Evolutionary conservation across 371 early-diverging fungal genomes (phyloP), one percentile per base, ranked within the genome.

Genomic region (Batrachochytrium dendrobatidis): DNA sequence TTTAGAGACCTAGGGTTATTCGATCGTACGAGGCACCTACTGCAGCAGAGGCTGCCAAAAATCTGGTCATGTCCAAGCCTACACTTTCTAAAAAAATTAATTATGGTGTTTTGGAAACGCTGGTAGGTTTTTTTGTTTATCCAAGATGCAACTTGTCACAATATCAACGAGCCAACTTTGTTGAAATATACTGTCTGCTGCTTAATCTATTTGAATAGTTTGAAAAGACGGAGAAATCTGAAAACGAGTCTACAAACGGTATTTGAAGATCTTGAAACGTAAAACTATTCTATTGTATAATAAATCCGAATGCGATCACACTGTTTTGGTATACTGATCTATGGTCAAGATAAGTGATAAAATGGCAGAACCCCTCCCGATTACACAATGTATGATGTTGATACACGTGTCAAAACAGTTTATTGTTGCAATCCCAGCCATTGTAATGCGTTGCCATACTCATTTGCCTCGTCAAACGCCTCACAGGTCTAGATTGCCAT

Each of bases 81-180:
- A 67, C 86, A 49, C 67, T 91, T 49, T 94, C 94, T 1, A 90
- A 88, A 59, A 94, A 94, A 66, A 91, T 95, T 66, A 93, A 94
- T 65, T 90, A 91, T 66, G 84, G 80, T 0, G 84, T 88, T 0
- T 71, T 94, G 6, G 46, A 45, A 5, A 45, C 46, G 20, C 46
- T 45, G 46, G 46, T 45, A 12, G 26, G n/a, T 12, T n/a, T n/a
- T n/a, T 12, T 12, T 39, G 12, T n/a, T 12, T n/a, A 39, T 15
- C 39, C 39, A n/a, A 12, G 39, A 12, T 39, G 39, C 39, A 12
- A 39, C n/a, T 15, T 39, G 39, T 12, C 39, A 39, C n/a, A n/a
- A n/a, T n/a, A n/a, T n/a, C n/a, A n/a, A n/a, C n/a, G n/a, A n/a
- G n/a, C n/a, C n/a, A n/a, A n/a, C n/a, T n/a, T n/a, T n/a, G n/a